phyloP scores from a whole-genome alignment of 2,329 filamentous ascomycete genomes.

The Myriosclerotinia duriaeana region DNA sequence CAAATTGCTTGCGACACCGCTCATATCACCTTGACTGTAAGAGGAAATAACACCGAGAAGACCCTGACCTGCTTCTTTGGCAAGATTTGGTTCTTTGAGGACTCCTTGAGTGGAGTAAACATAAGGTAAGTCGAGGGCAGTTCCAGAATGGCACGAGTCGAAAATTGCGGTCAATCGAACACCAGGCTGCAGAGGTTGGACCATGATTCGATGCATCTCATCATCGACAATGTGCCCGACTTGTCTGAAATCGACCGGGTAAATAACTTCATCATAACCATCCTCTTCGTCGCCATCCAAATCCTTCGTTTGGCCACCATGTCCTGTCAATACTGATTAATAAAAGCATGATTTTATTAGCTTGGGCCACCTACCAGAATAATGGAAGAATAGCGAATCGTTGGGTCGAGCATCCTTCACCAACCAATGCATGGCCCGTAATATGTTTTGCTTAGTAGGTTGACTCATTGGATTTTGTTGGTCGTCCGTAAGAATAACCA shows the following conservation, averaged over 20 bases:
- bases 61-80: conserved; percentile 66
- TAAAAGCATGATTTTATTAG: conserved; percentile 26
- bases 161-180: conserved; percentile 75
- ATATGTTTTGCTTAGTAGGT: conserved; percentile 91
- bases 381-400: conserved; percentile 96
- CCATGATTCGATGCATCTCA: conserved; percentile 77
- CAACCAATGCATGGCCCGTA: conserved; percentile 96
- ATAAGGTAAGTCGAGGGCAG: conserved; percentile 65
- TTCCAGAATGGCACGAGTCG: conserved; percentile 68
- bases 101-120: conserved; percentile 69
- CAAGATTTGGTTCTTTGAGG: conserved; percentile 66
- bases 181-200: conserved; percentile 73
- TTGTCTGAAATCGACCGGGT: conserved; percentile 77
- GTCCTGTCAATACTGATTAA: conserved; percentile 50
- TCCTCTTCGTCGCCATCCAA: conserved; percentile 78
- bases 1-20: conserved; percentile 76
- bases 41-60: conserved; percentile 61
- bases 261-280: conserved; percentile 80
- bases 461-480: conserved; percentile 97
- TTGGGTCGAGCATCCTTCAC: conserved; percentile 91
- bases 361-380: conserved; percentile 65
- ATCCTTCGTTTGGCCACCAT: conserved; percentile 80
- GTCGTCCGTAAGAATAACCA: conserved; percentile 95
- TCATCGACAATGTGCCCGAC: conserved; percentile 82
- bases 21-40: conserved; percentile 75